Evolutionary conservation across 2,329 filamentous ascomycete genomes (phyloP).

Genomic region (Hymenoscyphus scutula): DNA sequence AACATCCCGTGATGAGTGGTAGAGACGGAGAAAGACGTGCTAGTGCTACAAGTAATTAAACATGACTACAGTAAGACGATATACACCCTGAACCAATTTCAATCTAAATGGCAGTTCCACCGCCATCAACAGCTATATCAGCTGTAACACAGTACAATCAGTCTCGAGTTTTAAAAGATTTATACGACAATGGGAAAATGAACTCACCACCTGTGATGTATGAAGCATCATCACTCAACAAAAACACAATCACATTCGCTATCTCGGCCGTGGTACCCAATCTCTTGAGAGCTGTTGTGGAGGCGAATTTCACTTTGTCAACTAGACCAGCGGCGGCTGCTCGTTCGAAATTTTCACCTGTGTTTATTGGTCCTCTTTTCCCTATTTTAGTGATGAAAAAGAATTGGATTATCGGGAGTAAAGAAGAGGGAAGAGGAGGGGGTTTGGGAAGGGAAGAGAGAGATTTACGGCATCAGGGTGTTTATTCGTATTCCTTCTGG

Average conservation of each 20-base stretch:
- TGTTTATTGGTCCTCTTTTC: constrained; percentile 2
- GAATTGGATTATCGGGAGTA: background rate
- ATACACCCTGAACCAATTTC: background rate
- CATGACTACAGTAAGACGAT: too few relatives aligned
- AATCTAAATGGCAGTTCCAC: background rate
- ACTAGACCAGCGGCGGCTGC: constrained; percentile 1
- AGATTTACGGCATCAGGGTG: constrained; percentile 14
- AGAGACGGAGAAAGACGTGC: too few relatives aligned
- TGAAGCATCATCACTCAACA: constrained; percentile 20
- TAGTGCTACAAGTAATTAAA: too few relatives aligned
- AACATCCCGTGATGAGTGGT: too few relatives aligned
- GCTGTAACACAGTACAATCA: background rate
- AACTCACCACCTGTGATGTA: constrained; percentile 14
- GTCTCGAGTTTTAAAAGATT: background rate
- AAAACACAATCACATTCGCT: constrained; percentile 20
- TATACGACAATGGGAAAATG: background rate
- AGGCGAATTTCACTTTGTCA: constrained; percentile 9
- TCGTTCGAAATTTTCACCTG: constrained; percentile 12
- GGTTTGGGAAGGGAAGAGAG: background rate
- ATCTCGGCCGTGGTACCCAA: constrained; percentile 38
- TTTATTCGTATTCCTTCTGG: constrained; percentile 15
- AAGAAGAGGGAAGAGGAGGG: background rate
- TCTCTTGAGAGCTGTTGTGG: constrained; percentile 23
- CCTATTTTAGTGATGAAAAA: background rate
- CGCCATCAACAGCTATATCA: background rate